phyloP scores from a whole-genome alignment of 306 rosid genomes.

The Potentilla sterilis region DNA sequence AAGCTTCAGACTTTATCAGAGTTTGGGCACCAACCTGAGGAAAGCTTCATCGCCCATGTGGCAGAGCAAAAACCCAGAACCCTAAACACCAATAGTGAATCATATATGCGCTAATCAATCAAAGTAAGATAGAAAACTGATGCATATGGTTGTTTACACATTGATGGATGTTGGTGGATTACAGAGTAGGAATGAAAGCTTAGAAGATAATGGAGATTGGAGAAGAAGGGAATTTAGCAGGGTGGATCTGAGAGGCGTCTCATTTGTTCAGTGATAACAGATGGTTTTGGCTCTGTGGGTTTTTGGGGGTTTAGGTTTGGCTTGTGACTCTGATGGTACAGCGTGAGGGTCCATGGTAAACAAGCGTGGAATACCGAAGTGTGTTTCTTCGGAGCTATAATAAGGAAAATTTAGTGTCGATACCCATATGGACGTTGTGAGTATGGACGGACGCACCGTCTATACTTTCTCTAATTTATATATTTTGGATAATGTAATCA shows the following conservation, averaged over 20 bases:
- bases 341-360: slow-evolving; percentile 18
- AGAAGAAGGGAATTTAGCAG: neutral
- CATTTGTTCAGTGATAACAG: neutral
- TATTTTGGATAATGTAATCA: too few species aligned
- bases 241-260: slow-evolving; percentile 8
- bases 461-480: too few species aligned
- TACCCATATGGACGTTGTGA: too few species aligned
- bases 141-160: neutral
- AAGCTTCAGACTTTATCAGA: neutral
- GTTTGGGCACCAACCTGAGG: neutral
- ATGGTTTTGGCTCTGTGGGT: slow-evolving; percentile 7
- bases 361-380: slow-evolving; percentile 13
- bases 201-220: slow-evolving; percentile 11
- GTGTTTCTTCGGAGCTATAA: neutral
- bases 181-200: neutral
- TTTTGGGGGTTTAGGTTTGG: slow-evolving; percentile 21
- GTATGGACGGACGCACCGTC: too few species aligned
- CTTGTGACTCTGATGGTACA: neutral
- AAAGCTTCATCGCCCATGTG: slow-evolving; percentile 3
- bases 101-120: neutral
- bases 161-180: neutral
- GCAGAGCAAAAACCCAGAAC: slow-evolving; percentile 16
- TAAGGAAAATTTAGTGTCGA: too few species aligned
- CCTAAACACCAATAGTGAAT: slow-evolving; percentile 6
- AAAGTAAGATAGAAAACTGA: neutral